phyloP scores from a whole-genome alignment of 805 yeast species.

The Yamadazyma philogaea region DNA sequence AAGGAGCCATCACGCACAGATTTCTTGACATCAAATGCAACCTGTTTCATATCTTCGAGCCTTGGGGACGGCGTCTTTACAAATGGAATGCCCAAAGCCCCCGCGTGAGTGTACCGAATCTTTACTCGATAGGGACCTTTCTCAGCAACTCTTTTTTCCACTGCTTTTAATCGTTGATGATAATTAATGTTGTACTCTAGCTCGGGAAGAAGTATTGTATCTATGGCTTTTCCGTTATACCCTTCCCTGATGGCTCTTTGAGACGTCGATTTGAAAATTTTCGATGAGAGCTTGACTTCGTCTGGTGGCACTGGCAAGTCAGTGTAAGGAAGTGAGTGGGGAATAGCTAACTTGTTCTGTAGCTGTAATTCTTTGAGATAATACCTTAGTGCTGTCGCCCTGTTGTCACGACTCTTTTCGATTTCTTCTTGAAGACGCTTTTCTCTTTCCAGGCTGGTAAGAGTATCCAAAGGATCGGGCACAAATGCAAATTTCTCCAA shows the following conservation, averaged over 20 bases:
- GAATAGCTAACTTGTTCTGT: constrained; percentile 27
- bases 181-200: constrained; percentile 33
- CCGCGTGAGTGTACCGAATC: constrained; percentile 29
- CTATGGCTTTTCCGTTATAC: constrained; percentile 32
- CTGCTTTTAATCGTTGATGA: constrained; percentile 20
- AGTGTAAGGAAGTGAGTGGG: constrained; percentile 30
- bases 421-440: constrained; percentile 15
- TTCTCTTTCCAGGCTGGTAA: constrained; percentile 8
- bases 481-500: constrained; percentile 12
- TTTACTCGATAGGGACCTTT: constrained; percentile 38
- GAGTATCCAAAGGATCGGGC: constrained; percentile 1
- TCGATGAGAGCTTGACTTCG: constrained; percentile 1
- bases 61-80: constrained; percentile 24
- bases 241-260: constrained; percentile 20
- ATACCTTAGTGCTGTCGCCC: constrained; percentile 22
- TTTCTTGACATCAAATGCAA: constrained; percentile 32
- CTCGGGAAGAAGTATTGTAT: constrained; percentile 30
- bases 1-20: constrained; percentile 26
- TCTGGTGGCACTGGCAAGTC: constrained; percentile 5
- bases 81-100: constrained; percentile 28
- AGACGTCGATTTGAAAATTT: constrained; percentile 13
- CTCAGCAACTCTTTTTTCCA: constrained; percentile 21
- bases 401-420: constrained; percentile 11
- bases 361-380: constrained; percentile 29
- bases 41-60: constrained; percentile 17